Evolutionary conservation across 441 rosid genomes (phyloP), one percentile per base, ranked within the genome.

Genomic region (Theobroma grandiflorum): DNA sequence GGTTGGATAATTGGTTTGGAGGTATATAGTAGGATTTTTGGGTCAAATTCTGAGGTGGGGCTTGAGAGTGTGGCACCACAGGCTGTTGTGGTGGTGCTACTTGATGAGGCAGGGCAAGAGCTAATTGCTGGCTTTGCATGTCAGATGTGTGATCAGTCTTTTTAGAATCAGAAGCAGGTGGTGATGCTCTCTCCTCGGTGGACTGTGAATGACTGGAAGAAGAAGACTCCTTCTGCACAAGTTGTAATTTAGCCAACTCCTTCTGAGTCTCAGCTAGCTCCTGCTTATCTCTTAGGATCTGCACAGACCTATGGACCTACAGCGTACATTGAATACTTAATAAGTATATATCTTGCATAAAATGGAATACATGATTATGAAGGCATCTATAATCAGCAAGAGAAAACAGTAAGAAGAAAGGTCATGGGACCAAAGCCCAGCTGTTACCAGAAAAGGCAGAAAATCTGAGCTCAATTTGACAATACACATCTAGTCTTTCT

Each of bases 251-350:
- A 47, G 95, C 95, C 58, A 96, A 81, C 79, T 95, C 98, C 83
- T 96, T 96, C 79, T 96, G 98, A 33, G 98, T 79, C 10, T 96
- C 98, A 6, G 94, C 95, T 63, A 95, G 92, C 82, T 96, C 98
- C 87, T 96, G 99, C 84, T 95, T 96, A 84, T 96, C 99, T 85
- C 99, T 91, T 18, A 95, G 86, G 84, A 96, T 91, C 89, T 96
- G 99, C 71, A 96, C 96, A 61, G 99, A 96, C 83, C 98, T 90
- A 78, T 95, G 97, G 77, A 96, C 99, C 99, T 96, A 88, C 65
- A 85, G 52, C 43, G 62, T 42, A 43, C 55, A 76, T 73, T 18
- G 4, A 16, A 72, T 72, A 35, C 45, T 63, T 63, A 31, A 80
- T 15, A 68, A 35, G 11, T 52, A 22, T 80, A 15, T 37, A 38